Base-by-base conservation (phyloP, 2,329 filamentous ascomycete genomes). In the Ophiosphaerella narmari region DNA sequence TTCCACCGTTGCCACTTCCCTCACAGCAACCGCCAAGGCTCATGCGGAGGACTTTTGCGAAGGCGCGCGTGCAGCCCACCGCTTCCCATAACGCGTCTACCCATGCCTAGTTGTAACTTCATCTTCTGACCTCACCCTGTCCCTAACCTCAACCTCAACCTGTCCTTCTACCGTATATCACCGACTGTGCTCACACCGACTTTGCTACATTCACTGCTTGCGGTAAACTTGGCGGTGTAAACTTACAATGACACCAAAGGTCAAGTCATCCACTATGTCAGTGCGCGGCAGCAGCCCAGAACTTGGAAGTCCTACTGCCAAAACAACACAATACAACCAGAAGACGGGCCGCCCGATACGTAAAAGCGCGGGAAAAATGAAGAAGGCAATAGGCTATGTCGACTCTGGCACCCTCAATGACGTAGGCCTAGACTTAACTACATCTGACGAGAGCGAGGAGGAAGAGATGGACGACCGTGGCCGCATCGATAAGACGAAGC, bases 311-410 rank as follows among this genome's bases (percentile, higher is more conserved):
- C 59, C 64, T 4, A 29, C 26, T 29, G 59, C 61, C 7, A 62
- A 52, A 37, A 54, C 54, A 14, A 65, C 68, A 35, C 63, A 67
- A 40, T 73, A 72, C 65, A 76, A 76, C 57, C 57, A 67, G 39
- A 50, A 62, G 46, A 77, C 74, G 7, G 76, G 77, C 39, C 68
- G 76, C 5, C 76, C 77, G 6, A 70, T 78, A n/a, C 72, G 77
- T 36, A 68, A 70, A 31, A 70, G 62, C 31, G 71, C 73, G n/a
- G 72, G 74, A 9, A 66, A 63, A 42, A 70, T 68, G 47, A 63
- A 65, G 43, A 56, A 52, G 12, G 56, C 62, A 7, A 71, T 65
- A 2, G 74, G 68, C n/a, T 78, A 72, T 49, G 70, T 77, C 16
- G 74, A 77, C 48, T 74, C 74, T 12, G 55, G 68, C 43, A 67